These are phyloP conservation scores for Medicago arabica DNA, from an alignment of 306 rosid species.

Conservation along the genomic window DNA sequence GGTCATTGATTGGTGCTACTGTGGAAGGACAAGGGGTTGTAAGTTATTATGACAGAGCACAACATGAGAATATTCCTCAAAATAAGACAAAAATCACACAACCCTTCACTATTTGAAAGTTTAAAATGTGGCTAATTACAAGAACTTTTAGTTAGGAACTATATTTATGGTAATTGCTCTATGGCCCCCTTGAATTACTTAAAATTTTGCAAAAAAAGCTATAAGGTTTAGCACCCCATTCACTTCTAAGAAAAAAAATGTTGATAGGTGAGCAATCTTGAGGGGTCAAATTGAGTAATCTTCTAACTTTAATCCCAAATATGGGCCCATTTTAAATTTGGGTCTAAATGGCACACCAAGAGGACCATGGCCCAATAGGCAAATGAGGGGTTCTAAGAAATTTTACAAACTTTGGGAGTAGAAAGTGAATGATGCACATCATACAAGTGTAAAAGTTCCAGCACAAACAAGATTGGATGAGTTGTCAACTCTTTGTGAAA, in stretches of 20 bases:
- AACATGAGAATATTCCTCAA: constrained; percentile 40
- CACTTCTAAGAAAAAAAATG: too few relatives aligned
- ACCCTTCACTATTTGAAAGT: constrained; percentile 3
- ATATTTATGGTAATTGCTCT: too few relatives aligned
- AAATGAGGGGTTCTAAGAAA: constrained; percentile 16
- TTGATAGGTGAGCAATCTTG: too few relatives aligned
- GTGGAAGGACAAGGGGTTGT: constrained; percentile 35
- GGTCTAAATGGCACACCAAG: not conserved
- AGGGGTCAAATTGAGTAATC: too few relatives aligned
- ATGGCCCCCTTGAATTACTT: too few relatives aligned
- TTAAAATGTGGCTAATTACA: constrained; percentile 6
- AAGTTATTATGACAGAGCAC: constrained; percentile 42
- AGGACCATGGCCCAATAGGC: constrained; percentile 5
- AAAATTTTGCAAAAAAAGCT: too few relatives aligned
- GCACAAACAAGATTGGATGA: not conserved
- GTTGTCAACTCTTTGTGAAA: not conserved
- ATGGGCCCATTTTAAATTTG: constrained; percentile 2
- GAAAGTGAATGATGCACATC: not conserved
- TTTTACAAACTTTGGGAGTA: not conserved
- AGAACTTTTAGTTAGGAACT: too few relatives aligned
- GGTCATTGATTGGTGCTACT: constrained; percentile 41
- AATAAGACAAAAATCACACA: constrained; percentile 32
- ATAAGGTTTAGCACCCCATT: too few relatives aligned
- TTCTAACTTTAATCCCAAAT: not conserved
- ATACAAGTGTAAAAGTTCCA: too few relatives aligned